Evolutionary conservation across 345 rosid genomes (phyloP).

Genomic region (Moricandia moricandioides): DNA sequence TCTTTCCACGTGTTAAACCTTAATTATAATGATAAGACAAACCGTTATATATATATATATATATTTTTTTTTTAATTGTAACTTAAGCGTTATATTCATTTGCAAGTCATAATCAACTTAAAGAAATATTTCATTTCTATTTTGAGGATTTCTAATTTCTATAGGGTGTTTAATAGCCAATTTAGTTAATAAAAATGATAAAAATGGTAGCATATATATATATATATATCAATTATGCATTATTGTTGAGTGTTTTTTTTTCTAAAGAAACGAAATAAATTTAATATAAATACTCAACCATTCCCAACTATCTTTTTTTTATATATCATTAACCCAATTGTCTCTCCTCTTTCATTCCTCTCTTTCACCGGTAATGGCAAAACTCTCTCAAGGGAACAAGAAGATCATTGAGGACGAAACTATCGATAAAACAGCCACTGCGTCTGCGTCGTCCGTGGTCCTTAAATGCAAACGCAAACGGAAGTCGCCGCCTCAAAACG

Average conservation of each 20-base stretch:
- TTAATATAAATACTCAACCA: slow-evolving; percentile 30
- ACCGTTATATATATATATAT: not conserved
- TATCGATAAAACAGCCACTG: slow-evolving; percentile 15
- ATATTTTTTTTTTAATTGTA: too few relatives aligned
- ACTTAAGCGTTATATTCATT: not conserved
- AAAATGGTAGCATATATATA: not conserved
- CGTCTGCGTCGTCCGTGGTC: slow-evolving; percentile 28
- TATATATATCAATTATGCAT: not conserved
- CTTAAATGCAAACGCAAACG: slow-evolving; percentile 67
- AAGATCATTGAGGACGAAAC: not conserved
- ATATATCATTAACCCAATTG: slow-evolving; percentile 10
- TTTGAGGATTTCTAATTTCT: not conserved
- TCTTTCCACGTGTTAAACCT: slow-evolving; percentile 3
- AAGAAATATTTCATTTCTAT: not conserved
- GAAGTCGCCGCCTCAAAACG: slow-evolving; percentile 66
- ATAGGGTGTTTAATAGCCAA: not conserved
- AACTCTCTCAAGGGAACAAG: slow-evolving; percentile 28
- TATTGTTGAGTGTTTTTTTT: not conserved
- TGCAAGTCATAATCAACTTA: not conserved
- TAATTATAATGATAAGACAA: not conserved
- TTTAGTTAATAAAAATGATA: not conserved
- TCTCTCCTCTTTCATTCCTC: not conserved
- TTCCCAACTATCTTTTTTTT: slow-evolving; percentile 15
- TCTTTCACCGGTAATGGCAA: slow-evolving; percentile 29
- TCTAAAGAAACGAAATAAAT: not conserved